Evolutionary conservation across 2,329 filamentous ascomycete species (phyloP).

Genomic region (Sclerotinia spermophila): DNA sequence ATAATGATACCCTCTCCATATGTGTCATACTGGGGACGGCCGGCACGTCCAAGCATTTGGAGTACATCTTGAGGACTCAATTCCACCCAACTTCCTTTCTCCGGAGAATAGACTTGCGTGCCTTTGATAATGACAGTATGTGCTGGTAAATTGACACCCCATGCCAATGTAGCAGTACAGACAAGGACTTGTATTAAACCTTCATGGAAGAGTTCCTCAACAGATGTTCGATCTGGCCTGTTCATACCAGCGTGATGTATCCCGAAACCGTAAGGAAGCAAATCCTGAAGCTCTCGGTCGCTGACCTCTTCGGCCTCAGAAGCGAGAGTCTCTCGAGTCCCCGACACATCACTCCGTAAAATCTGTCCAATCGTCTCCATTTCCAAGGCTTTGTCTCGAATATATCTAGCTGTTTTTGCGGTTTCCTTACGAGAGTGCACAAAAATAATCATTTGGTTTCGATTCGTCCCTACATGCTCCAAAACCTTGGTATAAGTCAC

Average conservation of each 20-base stretch:
- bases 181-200: constrained; percentile 93
- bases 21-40: constrained; percentile 92
- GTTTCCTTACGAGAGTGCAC: constrained; percentile 98
- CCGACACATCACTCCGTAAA: constrained; percentile 77
- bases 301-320: constrained; percentile 79
- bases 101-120: constrained; percentile 94
- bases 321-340: constrained; percentile 80
- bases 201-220: constrained; percentile 90
- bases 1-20: constrained; percentile 99
- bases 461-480: constrained; percentile 87
- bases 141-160: constrained; percentile 97
- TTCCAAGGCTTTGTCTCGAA: constrained; percentile 95
- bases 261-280: constrained; percentile 93
- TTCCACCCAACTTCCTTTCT: constrained; percentile 98
- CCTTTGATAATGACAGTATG: constrained; percentile 99
- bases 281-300: constrained; percentile 86
- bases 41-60: constrained; percentile 97
- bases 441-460: constrained; percentile 98
- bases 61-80: constrained; percentile 95
- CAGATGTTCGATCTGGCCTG: constrained; percentile 87
- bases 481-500: constrained; percentile 97
- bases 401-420: constrained; percentile 93
- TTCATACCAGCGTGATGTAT: constrained; percentile 99
- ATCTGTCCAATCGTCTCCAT: constrained; percentile 96
- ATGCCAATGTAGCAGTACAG: constrained; percentile 95